phyloP scores from a whole-genome alignment of 345 rosid species.

The Carallia brachiata region DNA sequence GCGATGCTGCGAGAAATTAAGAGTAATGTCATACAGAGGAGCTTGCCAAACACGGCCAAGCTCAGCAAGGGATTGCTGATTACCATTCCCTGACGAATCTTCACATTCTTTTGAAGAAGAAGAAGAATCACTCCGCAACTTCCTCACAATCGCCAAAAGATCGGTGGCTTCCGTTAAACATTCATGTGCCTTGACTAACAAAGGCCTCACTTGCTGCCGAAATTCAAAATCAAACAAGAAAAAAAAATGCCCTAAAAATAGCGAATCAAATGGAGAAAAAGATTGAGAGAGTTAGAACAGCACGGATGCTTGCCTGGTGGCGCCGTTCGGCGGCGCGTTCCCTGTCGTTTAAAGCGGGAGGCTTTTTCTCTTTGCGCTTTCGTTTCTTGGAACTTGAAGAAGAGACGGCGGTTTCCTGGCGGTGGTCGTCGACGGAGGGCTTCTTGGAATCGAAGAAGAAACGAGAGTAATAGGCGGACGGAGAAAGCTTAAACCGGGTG shows the following conservation, averaged over 20 bases:
- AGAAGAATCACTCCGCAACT: conserved; percentile 32
- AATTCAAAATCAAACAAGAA: background rate
- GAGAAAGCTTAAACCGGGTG: conserved; percentile 53
- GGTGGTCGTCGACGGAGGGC: conserved; percentile 2
- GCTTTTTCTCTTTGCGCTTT: conserved; percentile 47
- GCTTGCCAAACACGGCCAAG: conserved; percentile 80
- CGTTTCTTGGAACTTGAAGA: conserved; percentile 42
- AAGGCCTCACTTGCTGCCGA: conserved; percentile 51
- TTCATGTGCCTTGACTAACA: conserved; percentile 48
- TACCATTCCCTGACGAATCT: background rate
- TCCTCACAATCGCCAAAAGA: conserved; percentile 41
- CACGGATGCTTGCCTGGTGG: conserved; percentile 48
- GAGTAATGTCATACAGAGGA: conserved; percentile 60
- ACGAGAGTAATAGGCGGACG: conserved; percentile 74
- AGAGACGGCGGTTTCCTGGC: conserved; percentile 9
- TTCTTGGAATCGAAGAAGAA: conserved; percentile 45
- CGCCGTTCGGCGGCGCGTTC: conserved; percentile 65
- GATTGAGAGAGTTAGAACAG: no score
- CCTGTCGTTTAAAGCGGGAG: conserved; percentile 45
- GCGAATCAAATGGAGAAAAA: background rate
- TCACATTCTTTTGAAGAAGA: conserved; percentile 24
- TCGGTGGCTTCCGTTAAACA: conserved; percentile 40
- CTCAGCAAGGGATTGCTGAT: conserved; percentile 52
- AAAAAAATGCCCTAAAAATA: background rate
- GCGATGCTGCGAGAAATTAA: conserved; percentile 28